Percentiles rank a stretch among this genome's conserved stretches.
Conservation (phyloP, 805 yeast genomes). For the Wickerhamomyces sydowiorum region DNA sequence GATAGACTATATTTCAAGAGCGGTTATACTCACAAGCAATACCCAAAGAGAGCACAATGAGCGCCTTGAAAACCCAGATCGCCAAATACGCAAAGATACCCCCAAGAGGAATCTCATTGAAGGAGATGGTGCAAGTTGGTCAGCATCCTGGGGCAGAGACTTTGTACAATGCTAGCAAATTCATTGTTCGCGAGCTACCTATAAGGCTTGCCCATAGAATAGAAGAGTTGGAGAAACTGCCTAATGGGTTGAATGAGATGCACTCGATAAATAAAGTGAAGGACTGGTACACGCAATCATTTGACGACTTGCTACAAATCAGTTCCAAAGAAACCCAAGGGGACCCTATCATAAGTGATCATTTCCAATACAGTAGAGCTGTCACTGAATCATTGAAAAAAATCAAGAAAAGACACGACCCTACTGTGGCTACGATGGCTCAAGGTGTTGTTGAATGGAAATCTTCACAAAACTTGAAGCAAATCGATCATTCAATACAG, state of each 20-base stretch:
- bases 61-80: constrained; percentile 18
- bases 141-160: constrained; percentile 73
- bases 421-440: constrained; percentile 88
- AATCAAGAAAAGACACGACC: constrained; percentile 83
- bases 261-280: constrained; percentile 72
- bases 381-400: constrained; percentile 62
- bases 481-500: constrained; percentile 70
- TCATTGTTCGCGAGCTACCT: constrained; percentile 81
- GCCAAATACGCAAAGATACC: constrained; percentile 58
- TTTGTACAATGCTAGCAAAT: constrained; percentile 75
- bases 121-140: constrained; percentile 92
- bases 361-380: constrained; percentile 58
- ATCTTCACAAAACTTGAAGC: constrained; percentile 35
- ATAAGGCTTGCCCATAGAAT: constrained; percentile 82
- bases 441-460: constrained; percentile 94
- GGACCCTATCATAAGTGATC: constrained; percentile 42
- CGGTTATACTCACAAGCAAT: no score
- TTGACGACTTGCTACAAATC: constrained; percentile 70
- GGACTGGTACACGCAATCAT: constrained; percentile 89
- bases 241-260: constrained; percentile 66
- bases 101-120: constrained; percentile 76
- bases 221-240: constrained; percentile 75
- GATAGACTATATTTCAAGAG: no score
- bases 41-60: no score
- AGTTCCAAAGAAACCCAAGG: constrained; percentile 8